Evolutionary conservation across 208 protist genomes (phyloP).

Genomic region (Balamuthia mandrillaris): DNA sequence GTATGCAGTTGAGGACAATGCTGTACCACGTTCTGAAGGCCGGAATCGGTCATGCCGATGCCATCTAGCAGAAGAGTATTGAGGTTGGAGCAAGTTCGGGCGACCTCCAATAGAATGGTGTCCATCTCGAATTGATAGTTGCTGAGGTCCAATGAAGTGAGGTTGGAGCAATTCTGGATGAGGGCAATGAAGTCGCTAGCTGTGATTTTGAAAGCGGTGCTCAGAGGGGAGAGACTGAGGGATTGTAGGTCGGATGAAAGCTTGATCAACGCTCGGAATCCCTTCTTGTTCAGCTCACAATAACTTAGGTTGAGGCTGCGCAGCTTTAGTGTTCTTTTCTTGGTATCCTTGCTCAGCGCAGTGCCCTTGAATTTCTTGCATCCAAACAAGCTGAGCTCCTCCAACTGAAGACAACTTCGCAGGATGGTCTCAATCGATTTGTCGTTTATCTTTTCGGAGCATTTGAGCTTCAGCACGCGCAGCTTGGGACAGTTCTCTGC

Average conservation of each 20-base stretch:
- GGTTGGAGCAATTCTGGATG: slow-evolving; percentile 1
- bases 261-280: not conserved
- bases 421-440: slow-evolving; percentile 1
- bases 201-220: not conserved
- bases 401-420: not conserved
- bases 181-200: not conserved
- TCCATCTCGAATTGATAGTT: slow-evolving; percentile 32
- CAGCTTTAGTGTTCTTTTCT: not conserved
- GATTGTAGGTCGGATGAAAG: slow-evolving; percentile 4
- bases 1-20: slow-evolving; percentile 13
- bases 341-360: not conserved
- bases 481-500: slow-evolving; percentile 23
- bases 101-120: not conserved
- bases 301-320: slow-evolving; percentile 7
- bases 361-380: slow-evolving; percentile 33
- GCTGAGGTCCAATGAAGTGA: not conserved
- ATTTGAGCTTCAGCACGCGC: slow-evolving; percentile 25
- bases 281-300: slow-evolving; percentile 16
- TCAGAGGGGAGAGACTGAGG: not conserved
- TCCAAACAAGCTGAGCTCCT: not conserved
- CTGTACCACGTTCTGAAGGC: slow-evolving; percentile 17
- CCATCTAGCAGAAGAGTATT: slow-evolving; percentile 8
- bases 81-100: not conserved
- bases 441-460: slow-evolving; percentile 11
- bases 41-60: slow-evolving; percentile 20